Evolutionary conservation across 352 stramenopile species (phyloP).

Genomic region (Phytophthora megakarya): DNA sequence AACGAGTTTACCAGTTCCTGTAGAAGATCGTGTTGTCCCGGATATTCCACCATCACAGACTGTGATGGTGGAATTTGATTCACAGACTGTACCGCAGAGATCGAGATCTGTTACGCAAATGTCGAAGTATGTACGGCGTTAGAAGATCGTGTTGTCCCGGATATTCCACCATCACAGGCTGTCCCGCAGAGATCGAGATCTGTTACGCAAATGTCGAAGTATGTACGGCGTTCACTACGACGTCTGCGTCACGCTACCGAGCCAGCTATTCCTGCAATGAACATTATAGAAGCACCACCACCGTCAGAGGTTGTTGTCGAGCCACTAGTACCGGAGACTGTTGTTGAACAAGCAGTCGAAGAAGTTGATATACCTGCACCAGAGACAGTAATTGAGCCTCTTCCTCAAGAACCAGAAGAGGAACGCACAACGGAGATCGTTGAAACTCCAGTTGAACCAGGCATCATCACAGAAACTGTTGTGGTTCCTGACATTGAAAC

Average conservation of each 20-base stretch:
- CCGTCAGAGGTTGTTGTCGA: background rate
- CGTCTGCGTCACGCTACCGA: slow-evolving; percentile 1
- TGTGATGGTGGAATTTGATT: too few species aligned
- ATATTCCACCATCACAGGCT: background rate
- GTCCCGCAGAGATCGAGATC: slow-evolving; percentile 1
- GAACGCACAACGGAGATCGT: slow-evolving; percentile 29
- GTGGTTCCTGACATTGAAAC: background rate
- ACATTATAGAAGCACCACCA: too few species aligned
- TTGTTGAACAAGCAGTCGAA: slow-evolving; percentile 7
- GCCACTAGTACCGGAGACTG: slow-evolving; percentile 4
- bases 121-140: slow-evolving; percentile 21
- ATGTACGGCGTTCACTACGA: slow-evolving; percentile 22
- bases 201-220: slow-evolving; percentile 11
- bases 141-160: background rate
- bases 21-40: background rate
- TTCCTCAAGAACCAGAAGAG: slow-evolving; percentile 25
- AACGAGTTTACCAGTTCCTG: too few species aligned
- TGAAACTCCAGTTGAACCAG: background rate
- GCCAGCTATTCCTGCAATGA: background rate
- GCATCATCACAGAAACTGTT: background rate
- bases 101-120: slow-evolving; percentile 4
- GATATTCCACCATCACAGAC: background rate
- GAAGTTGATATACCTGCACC: background rate
- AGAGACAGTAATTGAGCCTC: background rate
- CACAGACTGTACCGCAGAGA: background rate